These are phyloP conservation scores for Spergularia bocconei DNA, from an alignment of 148 eudicot genomes.

Conservation along the genomic window DNA sequence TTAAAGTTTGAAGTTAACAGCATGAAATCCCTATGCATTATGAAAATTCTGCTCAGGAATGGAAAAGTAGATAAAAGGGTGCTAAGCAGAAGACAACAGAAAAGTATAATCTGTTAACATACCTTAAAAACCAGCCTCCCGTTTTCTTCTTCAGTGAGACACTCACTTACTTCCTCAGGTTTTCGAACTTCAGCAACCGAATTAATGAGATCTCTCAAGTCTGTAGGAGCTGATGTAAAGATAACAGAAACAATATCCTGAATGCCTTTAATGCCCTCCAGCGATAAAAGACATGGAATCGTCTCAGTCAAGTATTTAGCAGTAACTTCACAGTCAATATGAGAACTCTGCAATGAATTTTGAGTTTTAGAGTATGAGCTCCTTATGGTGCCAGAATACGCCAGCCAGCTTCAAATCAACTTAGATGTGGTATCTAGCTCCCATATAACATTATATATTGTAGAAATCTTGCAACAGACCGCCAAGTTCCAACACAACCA, in stretches of 20 bases:
- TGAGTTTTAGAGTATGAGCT: constrained; percentile 5
- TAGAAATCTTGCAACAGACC: not conserved
- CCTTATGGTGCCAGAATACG: not conserved
- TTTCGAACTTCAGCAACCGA: constrained; percentile 54
- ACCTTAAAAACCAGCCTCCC: constrained; percentile 42
- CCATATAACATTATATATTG: not conserved
- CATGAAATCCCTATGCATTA: too few relatives aligned
- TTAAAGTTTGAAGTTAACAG: too few relatives aligned
- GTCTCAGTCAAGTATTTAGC: constrained; percentile 37
- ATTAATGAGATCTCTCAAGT: constrained; percentile 35
- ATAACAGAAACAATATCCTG: constrained; percentile 38
- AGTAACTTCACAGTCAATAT: constrained; percentile 34
- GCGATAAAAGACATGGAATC: constrained; percentile 36
- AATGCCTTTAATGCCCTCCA: constrained; percentile 31
- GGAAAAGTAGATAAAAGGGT: not conserved
- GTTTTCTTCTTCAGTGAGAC: constrained; percentile 37
- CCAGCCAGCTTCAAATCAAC: not conserved
- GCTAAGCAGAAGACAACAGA: not conserved
- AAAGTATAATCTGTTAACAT: not conserved
- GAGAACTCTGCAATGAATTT: constrained; percentile 35
- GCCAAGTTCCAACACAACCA: too few relatives aligned
- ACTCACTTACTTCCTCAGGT: constrained; percentile 27
- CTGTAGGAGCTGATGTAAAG: constrained; percentile 34
- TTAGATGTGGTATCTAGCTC: too few relatives aligned
- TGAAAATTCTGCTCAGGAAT: too few relatives aligned